Evolutionary conservation across 768 basidiomycete species (phyloP).

Genomic region (Sporobolomyces roseus): DNA sequence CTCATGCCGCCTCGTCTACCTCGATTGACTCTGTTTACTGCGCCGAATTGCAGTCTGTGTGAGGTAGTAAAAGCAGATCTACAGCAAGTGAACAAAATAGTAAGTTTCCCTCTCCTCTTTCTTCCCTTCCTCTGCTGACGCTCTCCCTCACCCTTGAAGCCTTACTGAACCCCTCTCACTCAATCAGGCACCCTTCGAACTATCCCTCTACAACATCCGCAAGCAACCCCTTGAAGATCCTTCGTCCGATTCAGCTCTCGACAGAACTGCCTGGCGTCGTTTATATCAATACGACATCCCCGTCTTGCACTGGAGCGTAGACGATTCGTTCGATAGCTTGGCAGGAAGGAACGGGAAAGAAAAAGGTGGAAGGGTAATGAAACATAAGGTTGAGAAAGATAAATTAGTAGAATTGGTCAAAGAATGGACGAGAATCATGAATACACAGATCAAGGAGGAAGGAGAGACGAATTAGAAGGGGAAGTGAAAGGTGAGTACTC

Average conservation of each 20-base stretch:
- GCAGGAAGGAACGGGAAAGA: conserved; percentile 16
- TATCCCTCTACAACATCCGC: conserved; percentile 29
- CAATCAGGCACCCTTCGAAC: conserved; percentile 27
- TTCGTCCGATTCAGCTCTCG: conserved; percentile 23
- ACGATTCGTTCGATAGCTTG: conserved; percentile 22
- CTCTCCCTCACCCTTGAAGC: not conserved
- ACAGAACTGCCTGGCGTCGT: conserved; percentile 29
- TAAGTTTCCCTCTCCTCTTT: not conserved
- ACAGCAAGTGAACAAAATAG: not conserved
- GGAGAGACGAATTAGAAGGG: not conserved
- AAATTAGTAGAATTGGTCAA: conserved; percentile 20
- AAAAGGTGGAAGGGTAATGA: conserved; percentile 30
- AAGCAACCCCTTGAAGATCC: conserved; percentile 11
- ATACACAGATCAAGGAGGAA: not conserved
- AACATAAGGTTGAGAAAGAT: conserved; percentile 38
- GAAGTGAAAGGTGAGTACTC: too few species aligned
- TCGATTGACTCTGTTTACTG: conserved; percentile 30
- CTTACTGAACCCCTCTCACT: not conserved
- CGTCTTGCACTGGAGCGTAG: conserved; percentile 28
- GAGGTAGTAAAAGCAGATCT: conserved; percentile 39
- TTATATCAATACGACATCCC: conserved; percentile 42
- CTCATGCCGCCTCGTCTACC: conserved; percentile 7
- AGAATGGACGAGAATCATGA: conserved; percentile 32
- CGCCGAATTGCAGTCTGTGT: conserved; percentile 22
- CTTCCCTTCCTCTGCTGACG: not conserved